Evolutionary conservation across 139 green algal genomes (phyloP).

Genomic region (Chlorella ohadii): DNA sequence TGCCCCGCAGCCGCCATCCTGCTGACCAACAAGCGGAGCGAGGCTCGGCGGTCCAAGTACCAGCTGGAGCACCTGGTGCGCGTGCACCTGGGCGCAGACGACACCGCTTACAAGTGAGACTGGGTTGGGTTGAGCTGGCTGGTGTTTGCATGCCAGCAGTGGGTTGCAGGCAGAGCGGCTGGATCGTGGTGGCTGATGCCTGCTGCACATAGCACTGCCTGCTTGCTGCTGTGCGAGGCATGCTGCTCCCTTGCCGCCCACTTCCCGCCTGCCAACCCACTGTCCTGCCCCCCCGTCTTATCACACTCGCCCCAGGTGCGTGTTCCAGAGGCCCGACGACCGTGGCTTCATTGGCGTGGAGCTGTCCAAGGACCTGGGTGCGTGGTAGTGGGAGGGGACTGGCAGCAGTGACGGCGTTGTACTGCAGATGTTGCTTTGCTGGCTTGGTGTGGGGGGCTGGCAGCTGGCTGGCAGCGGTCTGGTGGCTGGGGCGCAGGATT

Average conservation of each 20-base stretch:
- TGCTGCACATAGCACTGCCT: too few relatives aligned
- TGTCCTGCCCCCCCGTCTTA: neutral
- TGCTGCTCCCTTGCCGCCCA: too few relatives aligned
- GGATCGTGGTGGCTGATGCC: neutral
- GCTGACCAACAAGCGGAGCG: slow-evolving; percentile 72
- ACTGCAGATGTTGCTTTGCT: too few relatives aligned
- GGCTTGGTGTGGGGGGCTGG: too few relatives aligned
- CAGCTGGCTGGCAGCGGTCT: too few relatives aligned
- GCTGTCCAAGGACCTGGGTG: slow-evolving; percentile 64
- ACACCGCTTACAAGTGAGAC: slow-evolving; percentile 68
- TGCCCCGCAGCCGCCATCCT: slow-evolving; percentile 56
- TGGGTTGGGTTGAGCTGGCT: neutral
- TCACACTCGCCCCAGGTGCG: slow-evolving; percentile 44
- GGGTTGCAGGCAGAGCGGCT: neutral
- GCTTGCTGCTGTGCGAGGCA: too few relatives aligned
- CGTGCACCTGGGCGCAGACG: slow-evolving; percentile 75
- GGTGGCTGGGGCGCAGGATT: too few relatives aligned
- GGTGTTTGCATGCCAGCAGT: neutral
- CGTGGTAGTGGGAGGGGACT: neutral
- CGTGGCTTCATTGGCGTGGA: slow-evolving; percentile 62
- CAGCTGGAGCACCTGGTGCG: slow-evolving; percentile 71
- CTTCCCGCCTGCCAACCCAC: neutral
- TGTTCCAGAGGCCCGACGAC: slow-evolving; percentile 66
- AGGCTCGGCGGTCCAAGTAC: slow-evolving; percentile 73
- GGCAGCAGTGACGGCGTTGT: neutral